Evolutionary conservation across 805 yeast genomes (phyloP).

Genomic region (Yarrowia porcina): DNA sequence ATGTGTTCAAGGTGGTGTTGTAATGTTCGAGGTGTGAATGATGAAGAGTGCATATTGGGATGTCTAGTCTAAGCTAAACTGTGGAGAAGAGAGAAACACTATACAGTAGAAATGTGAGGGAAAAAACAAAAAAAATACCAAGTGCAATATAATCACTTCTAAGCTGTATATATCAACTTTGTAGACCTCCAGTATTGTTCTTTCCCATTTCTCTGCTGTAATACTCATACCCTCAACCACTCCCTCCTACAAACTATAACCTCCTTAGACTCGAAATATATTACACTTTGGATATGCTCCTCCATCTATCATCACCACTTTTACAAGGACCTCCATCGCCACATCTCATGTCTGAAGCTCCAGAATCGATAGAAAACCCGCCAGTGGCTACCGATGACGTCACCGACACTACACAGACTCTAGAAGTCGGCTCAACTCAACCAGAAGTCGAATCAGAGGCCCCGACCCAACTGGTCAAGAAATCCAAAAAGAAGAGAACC

Average conservation of each 20-base stretch:
- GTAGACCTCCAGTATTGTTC: too few relatives aligned
- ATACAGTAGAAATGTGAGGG: too few relatives aligned
- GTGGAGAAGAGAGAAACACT: too few relatives aligned
- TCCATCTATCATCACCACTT: not conserved
- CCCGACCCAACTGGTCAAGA: not conserved
- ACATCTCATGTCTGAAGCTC: constrained; percentile 4
- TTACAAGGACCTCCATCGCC: not conserved
- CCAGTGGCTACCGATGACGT: not conserved
- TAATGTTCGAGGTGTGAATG: not conserved
- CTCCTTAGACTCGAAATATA: not conserved
- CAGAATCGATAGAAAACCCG: not conserved
- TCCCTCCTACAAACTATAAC: too few relatives aligned
- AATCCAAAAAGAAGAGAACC: constrained; percentile 15
- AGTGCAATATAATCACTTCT: too few relatives aligned
- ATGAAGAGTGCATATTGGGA: not conserved
- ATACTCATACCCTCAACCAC: too few relatives aligned
- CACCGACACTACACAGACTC: not conserved
- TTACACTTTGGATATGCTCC: not conserved
- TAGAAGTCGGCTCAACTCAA: not conserved
- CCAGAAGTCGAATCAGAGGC: not conserved
- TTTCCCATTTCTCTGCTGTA: too few relatives aligned
- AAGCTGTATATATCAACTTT: too few relatives aligned
- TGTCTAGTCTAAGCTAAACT: too few relatives aligned
- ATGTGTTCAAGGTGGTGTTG: not conserved
- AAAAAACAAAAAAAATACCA: too few relatives aligned